Percentiles rank a stretch among this genome's conserved stretches.
Evolutionary conservation across 257 asterid species (phyloP).

Genomic region (Mentha longifolia): DNA sequence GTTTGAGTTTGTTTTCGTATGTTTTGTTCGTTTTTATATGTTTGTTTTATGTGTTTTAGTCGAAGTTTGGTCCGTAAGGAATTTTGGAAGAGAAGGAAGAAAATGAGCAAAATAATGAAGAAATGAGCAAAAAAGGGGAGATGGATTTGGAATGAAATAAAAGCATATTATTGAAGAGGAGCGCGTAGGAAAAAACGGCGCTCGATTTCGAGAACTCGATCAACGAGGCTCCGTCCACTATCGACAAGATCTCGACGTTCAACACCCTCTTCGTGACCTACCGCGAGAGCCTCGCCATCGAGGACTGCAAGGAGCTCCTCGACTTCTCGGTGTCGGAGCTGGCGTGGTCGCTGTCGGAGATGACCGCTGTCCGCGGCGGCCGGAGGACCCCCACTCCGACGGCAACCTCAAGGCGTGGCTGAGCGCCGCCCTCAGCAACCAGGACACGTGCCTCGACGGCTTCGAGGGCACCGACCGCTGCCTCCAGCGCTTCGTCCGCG

Average conservation of each 20-base stretch:
- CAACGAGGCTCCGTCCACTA: conserved; percentile 58
- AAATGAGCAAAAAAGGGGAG: too few species aligned
- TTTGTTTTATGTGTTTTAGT: too few species aligned
- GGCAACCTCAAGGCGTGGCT: conserved; percentile 94
- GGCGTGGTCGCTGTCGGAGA: conserved; percentile 80
- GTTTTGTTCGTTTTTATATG: too few species aligned
- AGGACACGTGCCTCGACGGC: conserved; percentile 95
- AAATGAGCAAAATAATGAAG: too few species aligned
- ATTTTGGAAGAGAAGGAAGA: too few species aligned
- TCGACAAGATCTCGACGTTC: conserved; percentile 59
- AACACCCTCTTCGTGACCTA: conserved; percentile 63
- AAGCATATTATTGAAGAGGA: too few species aligned
- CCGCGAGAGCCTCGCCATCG: conserved; percentile 82
- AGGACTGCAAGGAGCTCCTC: conserved; percentile 89
- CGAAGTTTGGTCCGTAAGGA: too few species aligned
- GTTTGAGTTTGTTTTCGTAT: too few species aligned
- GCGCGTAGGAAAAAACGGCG: too few species aligned
- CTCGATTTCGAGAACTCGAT: conserved; percentile 65
- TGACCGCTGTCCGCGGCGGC: conserved; percentile 67
- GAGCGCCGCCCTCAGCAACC: conserved; percentile 96
- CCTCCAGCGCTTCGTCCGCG: conserved; percentile 63
- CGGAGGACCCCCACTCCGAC: conserved; percentile 40
- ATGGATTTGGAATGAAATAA: too few species aligned
- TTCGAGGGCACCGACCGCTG: conserved; percentile 87
- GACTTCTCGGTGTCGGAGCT: conserved; percentile 88